Conservation (phyloP, 441 rosid species). For the Arabidopsis lyrata region DNA sequence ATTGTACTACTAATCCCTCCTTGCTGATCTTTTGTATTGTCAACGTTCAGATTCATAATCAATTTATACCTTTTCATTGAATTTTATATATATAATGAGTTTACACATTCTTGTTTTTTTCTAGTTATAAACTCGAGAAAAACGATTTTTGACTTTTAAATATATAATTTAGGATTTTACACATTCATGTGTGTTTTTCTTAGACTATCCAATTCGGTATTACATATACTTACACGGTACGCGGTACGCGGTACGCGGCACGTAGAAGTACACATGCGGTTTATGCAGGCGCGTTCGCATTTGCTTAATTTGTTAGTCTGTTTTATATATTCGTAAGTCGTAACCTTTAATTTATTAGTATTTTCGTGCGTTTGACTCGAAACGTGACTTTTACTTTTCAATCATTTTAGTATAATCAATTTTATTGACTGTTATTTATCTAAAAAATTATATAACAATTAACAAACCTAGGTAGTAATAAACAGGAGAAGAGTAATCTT, state of each 20-base stretch:
- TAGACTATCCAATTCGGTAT: background rate
- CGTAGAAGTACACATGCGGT: background rate
- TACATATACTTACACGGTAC: background rate
- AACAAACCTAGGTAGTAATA: too few relatives aligned
- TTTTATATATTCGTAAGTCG: background rate
- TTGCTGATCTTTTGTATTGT: too few relatives aligned
- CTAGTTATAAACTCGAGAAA: too few relatives aligned
- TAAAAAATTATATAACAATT: background rate
- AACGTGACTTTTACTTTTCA: constrained; percentile 5
- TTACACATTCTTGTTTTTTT: too few relatives aligned
- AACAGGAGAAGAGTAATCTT: too few relatives aligned
- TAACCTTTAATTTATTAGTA: background rate
- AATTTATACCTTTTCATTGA: too few relatives aligned
- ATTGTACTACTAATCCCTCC: too few relatives aligned
- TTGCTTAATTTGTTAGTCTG: background rate
- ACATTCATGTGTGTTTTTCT: constrained; percentile 2
- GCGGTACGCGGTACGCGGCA: background rate
- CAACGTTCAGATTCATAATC: too few relatives aligned
- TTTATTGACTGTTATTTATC: background rate
- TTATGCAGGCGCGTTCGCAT: constrained; percentile 1
- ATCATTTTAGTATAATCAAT: background rate
- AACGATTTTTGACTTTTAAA: too few relatives aligned
- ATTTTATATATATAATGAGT: too few relatives aligned
- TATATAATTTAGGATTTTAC: background rate
- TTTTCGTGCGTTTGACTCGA: background rate